Conservation (phyloP, 2,329 filamentous ascomycete genomes). For the Mycosphaerelloides madeirae region DNA sequence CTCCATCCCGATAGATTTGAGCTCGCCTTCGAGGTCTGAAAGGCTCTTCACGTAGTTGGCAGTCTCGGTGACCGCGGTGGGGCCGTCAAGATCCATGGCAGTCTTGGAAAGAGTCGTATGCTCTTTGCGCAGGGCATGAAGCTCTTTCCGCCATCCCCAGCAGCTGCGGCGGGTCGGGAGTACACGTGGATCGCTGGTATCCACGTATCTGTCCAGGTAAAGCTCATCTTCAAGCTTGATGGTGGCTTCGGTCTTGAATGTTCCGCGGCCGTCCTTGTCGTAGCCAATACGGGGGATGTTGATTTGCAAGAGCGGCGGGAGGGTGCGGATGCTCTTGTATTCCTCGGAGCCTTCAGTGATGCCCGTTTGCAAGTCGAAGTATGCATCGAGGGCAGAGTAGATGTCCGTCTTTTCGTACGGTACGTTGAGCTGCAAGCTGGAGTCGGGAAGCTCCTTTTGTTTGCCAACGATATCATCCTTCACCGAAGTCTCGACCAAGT, state of each 20-base stretch:
- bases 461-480: constrained; percentile 17
- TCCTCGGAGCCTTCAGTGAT: constrained; percentile 48
- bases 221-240: constrained; percentile 75
- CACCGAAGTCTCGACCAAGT: constrained; percentile 18
- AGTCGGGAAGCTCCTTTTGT: constrained; percentile 32
- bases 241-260: constrained; percentile 70
- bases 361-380: constrained; percentile 72
- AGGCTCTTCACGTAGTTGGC: constrained; percentile 44
- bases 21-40: constrained; percentile 36
- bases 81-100: constrained; percentile 24
- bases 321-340: constrained; percentile 60
- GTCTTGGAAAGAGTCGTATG: constrained; percentile 23
- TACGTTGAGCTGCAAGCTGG: constrained; percentile 62
- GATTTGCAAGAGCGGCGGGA: constrained; percentile 81
- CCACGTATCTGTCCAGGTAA: constrained; percentile 85
- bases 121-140: constrained; percentile 38
- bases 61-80: constrained; percentile 25
- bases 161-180: constrained; percentile 61
- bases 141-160: constrained; percentile 68
- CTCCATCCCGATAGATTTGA: constrained; percentile 30
- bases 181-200: constrained; percentile 56
- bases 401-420: constrained; percentile 59
- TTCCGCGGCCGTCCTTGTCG: constrained; percentile 52
- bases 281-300: constrained; percentile 80
- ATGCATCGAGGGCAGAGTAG: constrained; percentile 77